Percentiles rank a stretch among this genome's conserved stretches.
Evolutionary conservation across 225 moss, liverwort and hornwort genomes (phyloP).

Genomic region (Pseudoscleropodium purum): DNA sequence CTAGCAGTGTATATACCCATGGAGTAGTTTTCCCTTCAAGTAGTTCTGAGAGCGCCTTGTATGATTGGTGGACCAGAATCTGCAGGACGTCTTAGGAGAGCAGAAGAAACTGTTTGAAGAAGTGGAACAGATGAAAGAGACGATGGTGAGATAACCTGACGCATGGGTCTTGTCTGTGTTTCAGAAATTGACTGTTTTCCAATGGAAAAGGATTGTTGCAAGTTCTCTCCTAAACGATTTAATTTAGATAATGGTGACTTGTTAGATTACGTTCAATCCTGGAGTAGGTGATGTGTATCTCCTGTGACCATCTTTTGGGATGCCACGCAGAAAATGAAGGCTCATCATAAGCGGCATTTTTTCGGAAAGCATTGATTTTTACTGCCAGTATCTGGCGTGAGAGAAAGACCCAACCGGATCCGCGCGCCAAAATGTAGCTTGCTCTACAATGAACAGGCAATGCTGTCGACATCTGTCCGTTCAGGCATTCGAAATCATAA

Average conservation of each 20-base stretch:
- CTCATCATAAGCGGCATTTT: not conserved
- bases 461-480: not conserved
- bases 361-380: not conserved
- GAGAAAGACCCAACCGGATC: not conserved
- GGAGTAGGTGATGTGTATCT: not conserved
- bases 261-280: not conserved
- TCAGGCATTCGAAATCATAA: not conserved
- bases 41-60: conserved; percentile 7
- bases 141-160: conserved; percentile 39
- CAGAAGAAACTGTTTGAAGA: conserved; percentile 57
- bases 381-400: not conserved
- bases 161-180: not conserved
- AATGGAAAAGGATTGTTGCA: not conserved
- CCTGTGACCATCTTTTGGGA: not conserved
- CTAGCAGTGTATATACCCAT: not conserved
- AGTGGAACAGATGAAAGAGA: conserved; percentile 64
- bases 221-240: not conserved
- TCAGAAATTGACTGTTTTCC: not conserved
- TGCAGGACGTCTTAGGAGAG: conserved; percentile 54
- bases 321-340: conserved; percentile 3
- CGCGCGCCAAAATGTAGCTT: not conserved
- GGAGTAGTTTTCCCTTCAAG: not conserved
- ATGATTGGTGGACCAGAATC: conserved; percentile 36
- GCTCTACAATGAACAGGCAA: not conserved
- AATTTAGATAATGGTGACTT: not conserved